Base-by-base conservation (phyloP, 192 early-diverging fungal species). In the Podila horticola region DNA sequence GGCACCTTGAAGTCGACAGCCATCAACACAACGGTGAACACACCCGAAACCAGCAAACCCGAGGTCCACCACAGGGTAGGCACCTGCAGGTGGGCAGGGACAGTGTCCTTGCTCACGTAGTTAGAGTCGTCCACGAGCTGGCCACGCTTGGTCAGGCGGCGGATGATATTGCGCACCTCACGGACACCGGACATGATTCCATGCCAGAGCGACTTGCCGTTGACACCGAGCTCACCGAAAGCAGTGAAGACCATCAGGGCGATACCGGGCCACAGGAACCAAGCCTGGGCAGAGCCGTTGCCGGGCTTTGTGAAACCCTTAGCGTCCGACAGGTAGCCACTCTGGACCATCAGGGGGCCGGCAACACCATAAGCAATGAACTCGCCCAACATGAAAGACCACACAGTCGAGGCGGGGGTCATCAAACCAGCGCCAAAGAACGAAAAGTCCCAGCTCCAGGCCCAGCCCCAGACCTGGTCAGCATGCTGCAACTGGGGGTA, bases 181-280 rank as follows among this genome's bases (percentile, higher is more conserved):
- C 61, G 51, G 30, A 62, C 58, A 62, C 81, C 85, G 13, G 69
- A 75, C 22, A 71, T 86, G 60, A 92, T 5, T 64, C 85, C 88
- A 57, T 70, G 71, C 84, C 77, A 89, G 30, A 92, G 79, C 10
- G 84, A 73, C 17, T 83, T 66, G 58, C 88, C 90, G 64, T 88
- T 87, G 36, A 75, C 74, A 71, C 79, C 71, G 20, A 92, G 71
- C 75, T 92, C 91, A 30, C 88, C 75, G 62, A 92, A 88, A 48
- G 91, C 84, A 52, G 88, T 77, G 62, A 85, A 81, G 33, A 93
- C 82, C 91, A 92, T 93, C 15, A 93, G 64, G 11, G 85, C 83
- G 70, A 92, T 86, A 87, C 91, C 91, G 28, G 91, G 91, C 92
- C 92, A 92, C 24, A 92, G 67, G 73, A 92, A 86, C 88, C 89